Conservation (phyloP, 2,329 filamentous ascomycete species). For the Tolypocladium inflatum region DNA sequence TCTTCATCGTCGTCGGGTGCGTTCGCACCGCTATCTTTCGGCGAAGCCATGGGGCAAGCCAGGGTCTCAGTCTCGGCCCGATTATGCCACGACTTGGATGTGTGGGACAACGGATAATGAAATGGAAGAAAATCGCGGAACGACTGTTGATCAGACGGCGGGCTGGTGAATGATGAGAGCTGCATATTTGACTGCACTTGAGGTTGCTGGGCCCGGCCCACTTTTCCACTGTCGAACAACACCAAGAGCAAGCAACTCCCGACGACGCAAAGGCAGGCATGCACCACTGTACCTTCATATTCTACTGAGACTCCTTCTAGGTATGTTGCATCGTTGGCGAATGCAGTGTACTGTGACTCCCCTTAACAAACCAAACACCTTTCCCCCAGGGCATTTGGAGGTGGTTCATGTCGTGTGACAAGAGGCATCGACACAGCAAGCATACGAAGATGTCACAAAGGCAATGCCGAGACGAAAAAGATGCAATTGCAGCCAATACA, state of each 20-base stretch:
- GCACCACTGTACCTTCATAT: no score
- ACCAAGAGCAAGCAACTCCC: no score
- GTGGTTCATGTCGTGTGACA: no score
- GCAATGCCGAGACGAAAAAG: neutral
- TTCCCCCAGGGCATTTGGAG: no score
- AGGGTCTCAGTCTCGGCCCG: neutral
- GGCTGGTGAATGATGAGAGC: neutral
- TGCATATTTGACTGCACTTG: neutral
- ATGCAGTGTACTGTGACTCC: no score
- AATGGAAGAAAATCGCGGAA: neutral
- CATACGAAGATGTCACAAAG: neutral
- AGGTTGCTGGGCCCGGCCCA: neutral
- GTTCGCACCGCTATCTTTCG: conserved; percentile 6
- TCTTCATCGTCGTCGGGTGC: conserved; percentile 52
- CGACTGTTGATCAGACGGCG: neutral
- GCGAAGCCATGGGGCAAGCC: conserved; percentile 4
- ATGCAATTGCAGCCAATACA: neutral
- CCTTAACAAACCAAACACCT: no score
- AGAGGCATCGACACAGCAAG: no score
- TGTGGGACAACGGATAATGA: neutral
- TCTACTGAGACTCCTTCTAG: no score
- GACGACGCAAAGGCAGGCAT: no score
- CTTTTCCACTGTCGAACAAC: neutral
- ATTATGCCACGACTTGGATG: neutral
- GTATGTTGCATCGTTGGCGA: no score